Evolutionary conservation across 768 basidiomycete species (phyloP), one percentile per base, ranked within the genome.

Genomic region (Suillus bovinus): DNA sequence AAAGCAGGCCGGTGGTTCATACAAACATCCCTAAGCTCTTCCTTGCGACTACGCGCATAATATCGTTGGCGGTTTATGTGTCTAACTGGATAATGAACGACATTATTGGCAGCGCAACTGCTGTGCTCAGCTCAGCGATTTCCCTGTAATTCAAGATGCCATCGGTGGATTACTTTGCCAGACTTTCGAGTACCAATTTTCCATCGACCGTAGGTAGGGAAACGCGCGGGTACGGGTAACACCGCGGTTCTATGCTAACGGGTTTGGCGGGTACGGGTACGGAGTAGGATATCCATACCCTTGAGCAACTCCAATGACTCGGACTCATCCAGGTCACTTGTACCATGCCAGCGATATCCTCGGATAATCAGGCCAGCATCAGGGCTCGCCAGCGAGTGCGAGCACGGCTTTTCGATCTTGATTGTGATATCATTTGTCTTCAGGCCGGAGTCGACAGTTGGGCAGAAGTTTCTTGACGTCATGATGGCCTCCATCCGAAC

Each of bases 401-500:
- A 47, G 24, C 46, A 24, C 24, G 13, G 8, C 46, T 47, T 47
- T 47, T 27, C 8, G 11, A 4, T 17, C 14, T 49, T 49, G 47
- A 17, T 49, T n/a, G n/a, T 8, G 6, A 27, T 29, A 50, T 50
- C 17, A 29, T 50, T 10, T 17, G 24, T 49, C 14, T 49, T 14
- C 47, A 27, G 24, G 9, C 24, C 13, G 22, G 16, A 22, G 46
- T 47, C 6, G 11, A 16, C 46, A 13, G 10, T 34, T 1, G 11
- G 53, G 16, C 33, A 52, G 4, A 33, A 47, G 38, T n/a, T 29
- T 34, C 24, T 49, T 16, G n/a, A 22, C 38, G 11, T 20, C 24
- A 55, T 60, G 39, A 60, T 39, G 50, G 39, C 14, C n/a, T 41
- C 36, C 50, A 6, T 60, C 17, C 55, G 13, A 20, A 49, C 16